Base-by-base conservation (phyloP, 371 early-diverging fungal species). In the Lichtheimia corymbifera region DNA sequence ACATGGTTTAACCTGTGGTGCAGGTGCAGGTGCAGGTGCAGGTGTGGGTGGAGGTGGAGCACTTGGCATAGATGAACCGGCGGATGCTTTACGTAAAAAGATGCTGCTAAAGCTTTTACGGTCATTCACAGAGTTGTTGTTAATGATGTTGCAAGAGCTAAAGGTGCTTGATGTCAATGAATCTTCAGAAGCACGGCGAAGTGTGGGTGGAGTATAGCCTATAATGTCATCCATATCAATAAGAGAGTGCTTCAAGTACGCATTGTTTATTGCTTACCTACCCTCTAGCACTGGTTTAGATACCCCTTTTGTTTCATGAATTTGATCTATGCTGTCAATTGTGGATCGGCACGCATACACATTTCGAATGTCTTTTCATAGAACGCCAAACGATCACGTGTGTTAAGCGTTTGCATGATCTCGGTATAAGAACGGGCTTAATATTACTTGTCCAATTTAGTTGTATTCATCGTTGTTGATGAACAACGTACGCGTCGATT, bases 281-380 rank as follows among this genome's bases (percentile, higher is more conserved):
- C 65, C 69, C 55, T 71, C 67, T 1, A 56, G 52, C 58, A 66
- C 49, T 7, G 64, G 56, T 42, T 55, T 53, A 4, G 72, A 70
- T n/a, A 63, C 53, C n/a, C 70, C 72, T 57, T 70, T 53, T 43
- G 17, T 40, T 61, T 30, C 15, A 55, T 63, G 12, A 50, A 42
- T n/a, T 57, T 62, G 18, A 58, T 55, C 76, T 73, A 76, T 12
- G 51, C 40, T 17, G 63, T 51, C 14, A 76, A 57, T 6, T 70
- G 70, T 3, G 71, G 61, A 50, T 72, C 73, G 7, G 68, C 70
- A 54, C 64, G 66, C 24, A 76, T 55, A 44, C 76, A 76, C 14
- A 76, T 43, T 50, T 70, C 67, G 15, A 76, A 43, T 12, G 76
- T 72, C 40, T 68, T 76, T 58, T 76, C 71, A 44, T 76, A 76